Base-by-base conservation (phyloP, 495 filamentous ascomycete genomes). In the Aspergillus panamensis region DNA sequence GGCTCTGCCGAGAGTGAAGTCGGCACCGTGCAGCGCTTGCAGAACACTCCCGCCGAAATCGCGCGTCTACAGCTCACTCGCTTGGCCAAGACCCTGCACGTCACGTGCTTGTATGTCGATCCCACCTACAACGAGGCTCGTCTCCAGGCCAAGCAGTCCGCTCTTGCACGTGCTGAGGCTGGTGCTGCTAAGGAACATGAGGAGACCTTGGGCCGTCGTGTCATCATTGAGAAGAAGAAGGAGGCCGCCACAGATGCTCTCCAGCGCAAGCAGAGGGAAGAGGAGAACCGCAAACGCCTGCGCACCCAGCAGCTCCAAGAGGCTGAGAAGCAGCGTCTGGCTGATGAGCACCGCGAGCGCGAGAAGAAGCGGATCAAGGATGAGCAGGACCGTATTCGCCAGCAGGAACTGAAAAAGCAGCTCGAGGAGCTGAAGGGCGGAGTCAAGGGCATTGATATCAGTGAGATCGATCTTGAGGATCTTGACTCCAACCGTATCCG, bases 31-130 rank as follows among this genome's bases (percentile, higher is more conserved):
- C 94, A 98, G 74, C 88, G 93, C 56, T 84, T 98, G 55, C 94
- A 98, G 77, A 93, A 91, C 76, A 98, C 94, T 2, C 94, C 94
- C 32, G 93, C 94, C 9, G 95, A 98, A 74, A 98, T 98, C 70
- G 92, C 97, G 60, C 90, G 94, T 60, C 88, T 93, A 40, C 94
- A 97, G 76, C 83, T 98, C 47, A 88, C 88, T 59, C 91, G 94
- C 49, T 81, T 98, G 33, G 88, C 94, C 35, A 96, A 92, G 76
- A 87, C 90, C 13, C 83, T 97, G 7, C 96, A 90, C 74, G 80
- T 94, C 40, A 93, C 95, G 33, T 96, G 90, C 75, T 89, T 91
- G 80, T 94, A 97, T 66, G 91, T 97, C 59, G 95, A 98, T 65
- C 88, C 93, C 0, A 81, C 84, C 3, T 93, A 92, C 77, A 91